Evolutionary conservation across 345 rosid genomes (phyloP), one percentile per base, ranked within the genome.

Genomic region (Populus euphratica): DNA sequence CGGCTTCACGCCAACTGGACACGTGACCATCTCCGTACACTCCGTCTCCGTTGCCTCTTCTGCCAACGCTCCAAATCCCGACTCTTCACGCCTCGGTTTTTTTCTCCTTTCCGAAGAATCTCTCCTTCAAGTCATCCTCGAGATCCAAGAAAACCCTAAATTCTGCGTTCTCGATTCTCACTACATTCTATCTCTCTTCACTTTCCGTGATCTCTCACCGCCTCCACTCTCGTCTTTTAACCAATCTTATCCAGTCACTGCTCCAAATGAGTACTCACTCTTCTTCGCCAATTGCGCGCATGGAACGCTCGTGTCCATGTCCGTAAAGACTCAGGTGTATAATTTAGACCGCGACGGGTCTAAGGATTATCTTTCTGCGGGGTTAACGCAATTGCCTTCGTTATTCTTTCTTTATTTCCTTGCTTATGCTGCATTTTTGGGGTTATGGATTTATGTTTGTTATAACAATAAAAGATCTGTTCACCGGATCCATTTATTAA

Each of bases 91-190:
- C 13, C 93, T 96, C 74, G 98, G 98, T 44, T 96, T 96, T 92
- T 92, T 96, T 87, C 97, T 96, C 77, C 89, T 96, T 69, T 91
- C 98, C 0, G 97, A 94, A 76, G 98, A 94, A 75, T 86, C 98
- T 12, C 95, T 90, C 70, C 90, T 91, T 66, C 97, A 89, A 77
- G 93, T 92, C 49, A 85, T 89, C 82, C 86, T 86, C 83, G 98
- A 94, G 91, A 86, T 90, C 86, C 97, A 90, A 75, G 92, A 92
- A 73, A 91, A 83, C 85, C 85, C 88, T 56, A 84, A 88, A 65
- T 89, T 94, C 85, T 96, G 99, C 87, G 97, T 96, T 73, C 98
- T 96, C 41, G 89, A 89, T 38, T 93, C 98, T 3, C 89, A 82
- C 72, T 91, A 84, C 81, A 88, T 89, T 54, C 54, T 71, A 29